Evolutionary conservation across 495 filamentous ascomycete genomes (phyloP).

Genomic region (Aspergillus carlsbadensis): DNA sequence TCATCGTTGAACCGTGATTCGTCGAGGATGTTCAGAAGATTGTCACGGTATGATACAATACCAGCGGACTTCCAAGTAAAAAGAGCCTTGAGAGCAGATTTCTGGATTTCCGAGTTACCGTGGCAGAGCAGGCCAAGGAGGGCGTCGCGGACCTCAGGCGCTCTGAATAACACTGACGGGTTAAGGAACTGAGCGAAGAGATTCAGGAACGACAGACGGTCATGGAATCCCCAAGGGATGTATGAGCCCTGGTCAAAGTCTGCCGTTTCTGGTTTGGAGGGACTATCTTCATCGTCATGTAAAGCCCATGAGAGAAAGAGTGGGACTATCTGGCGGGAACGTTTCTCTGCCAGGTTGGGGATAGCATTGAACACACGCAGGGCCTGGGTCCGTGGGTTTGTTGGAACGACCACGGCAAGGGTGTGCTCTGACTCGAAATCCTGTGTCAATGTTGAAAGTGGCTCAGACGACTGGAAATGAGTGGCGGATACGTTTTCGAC

Average conservation of each 20-base stretch:
- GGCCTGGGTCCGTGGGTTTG: constrained; percentile 67
- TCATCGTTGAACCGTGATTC: constrained; percentile 91
- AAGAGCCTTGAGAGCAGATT: constrained; percentile 76
- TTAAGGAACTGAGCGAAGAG: constrained; percentile 86
- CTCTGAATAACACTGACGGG: constrained; percentile 76
- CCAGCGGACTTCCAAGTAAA: constrained; percentile 81
- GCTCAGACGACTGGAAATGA: constrained; percentile 25
- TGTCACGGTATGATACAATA: constrained; percentile 78
- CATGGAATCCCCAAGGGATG: constrained; percentile 58
- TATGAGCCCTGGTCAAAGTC: constrained; percentile 19
- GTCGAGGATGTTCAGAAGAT: constrained; percentile 84
- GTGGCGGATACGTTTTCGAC: constrained; percentile 47
- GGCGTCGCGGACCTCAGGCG: constrained; percentile 70
- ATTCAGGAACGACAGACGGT: constrained; percentile 76
- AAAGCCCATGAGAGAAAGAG: constrained; percentile 76
- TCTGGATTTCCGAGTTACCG: constrained; percentile 87
- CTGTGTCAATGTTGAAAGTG: constrained; percentile 23
- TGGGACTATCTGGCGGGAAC: constrained; percentile 79
- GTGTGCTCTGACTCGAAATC: constrained; percentile 38
- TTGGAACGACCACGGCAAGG: constrained; percentile 33
- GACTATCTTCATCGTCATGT: constrained; percentile 48
- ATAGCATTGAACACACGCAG: constrained; percentile 72
- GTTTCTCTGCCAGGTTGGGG: constrained; percentile 78
- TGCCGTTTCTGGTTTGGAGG: constrained; percentile 25
- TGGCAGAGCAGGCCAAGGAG: constrained; percentile 74